Conservation (phyloP, 805 yeast genomes). For the Teunomyces lycoperdinae region DNA sequence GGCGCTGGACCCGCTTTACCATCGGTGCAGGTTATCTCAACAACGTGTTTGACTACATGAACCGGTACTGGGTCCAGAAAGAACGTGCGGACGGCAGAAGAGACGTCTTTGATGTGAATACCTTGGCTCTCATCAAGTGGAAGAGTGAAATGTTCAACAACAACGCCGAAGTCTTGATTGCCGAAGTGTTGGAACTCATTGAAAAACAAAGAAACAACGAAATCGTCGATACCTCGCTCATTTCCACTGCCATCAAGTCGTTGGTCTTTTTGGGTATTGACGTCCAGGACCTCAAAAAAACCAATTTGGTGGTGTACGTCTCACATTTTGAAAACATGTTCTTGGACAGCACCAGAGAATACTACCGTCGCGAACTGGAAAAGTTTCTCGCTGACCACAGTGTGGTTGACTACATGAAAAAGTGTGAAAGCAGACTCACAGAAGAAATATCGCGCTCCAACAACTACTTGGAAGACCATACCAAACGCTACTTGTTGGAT, state of each 20-base stretch:
- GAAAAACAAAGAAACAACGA: slow-evolving; percentile 77
- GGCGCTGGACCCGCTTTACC: slow-evolving; percentile 84
- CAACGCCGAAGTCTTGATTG: slow-evolving; percentile 57
- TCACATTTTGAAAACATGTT: slow-evolving; percentile 76
- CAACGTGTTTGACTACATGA: slow-evolving; percentile 92
- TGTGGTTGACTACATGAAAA: slow-evolving; percentile 86
- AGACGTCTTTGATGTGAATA: slow-evolving; percentile 87
- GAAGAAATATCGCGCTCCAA: slow-evolving; percentile 82
- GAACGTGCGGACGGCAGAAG: slow-evolving; percentile 92
- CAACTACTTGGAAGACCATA: slow-evolving; percentile 79
- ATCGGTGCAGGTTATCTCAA: slow-evolving; percentile 89
- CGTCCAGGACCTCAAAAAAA: slow-evolving; percentile 81
- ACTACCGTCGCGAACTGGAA: slow-evolving; percentile 66
- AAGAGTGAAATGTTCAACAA: slow-evolving; percentile 73
- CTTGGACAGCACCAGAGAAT: slow-evolving; percentile 63
- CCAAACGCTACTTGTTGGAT: slow-evolving; percentile 73
- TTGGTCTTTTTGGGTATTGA: slow-evolving; percentile 90
- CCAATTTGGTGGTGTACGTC: slow-evolving; percentile 77
- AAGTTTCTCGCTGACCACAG: slow-evolving; percentile 68
- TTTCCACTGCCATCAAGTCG: slow-evolving; percentile 77
- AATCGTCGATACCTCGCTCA: slow-evolving; percentile 60
- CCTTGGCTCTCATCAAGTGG: slow-evolving; percentile 87
- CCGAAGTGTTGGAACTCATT: slow-evolving; percentile 73
- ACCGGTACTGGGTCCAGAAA: slow-evolving; percentile 96
- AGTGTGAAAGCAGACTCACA: slow-evolving; percentile 75